Percentiles rank a stretch among this genome's conserved stretches.
Conservation (phyloP, 768 basidiomycete species). For the Rubroboletus satanas region DNA sequence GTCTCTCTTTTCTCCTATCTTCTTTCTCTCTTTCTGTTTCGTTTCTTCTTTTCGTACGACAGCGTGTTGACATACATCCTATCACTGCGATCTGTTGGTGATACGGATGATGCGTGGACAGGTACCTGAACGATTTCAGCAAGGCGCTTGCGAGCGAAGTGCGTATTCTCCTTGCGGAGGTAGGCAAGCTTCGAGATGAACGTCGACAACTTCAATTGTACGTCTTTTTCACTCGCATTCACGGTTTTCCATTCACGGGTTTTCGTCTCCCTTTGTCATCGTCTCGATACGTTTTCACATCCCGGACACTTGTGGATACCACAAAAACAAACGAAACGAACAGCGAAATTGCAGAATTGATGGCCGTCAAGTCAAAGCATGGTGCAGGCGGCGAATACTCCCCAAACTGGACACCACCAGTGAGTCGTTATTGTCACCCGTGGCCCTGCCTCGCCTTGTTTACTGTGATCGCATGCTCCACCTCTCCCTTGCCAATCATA, state of each 20-base stretch:
- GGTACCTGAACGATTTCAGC: slow-evolving; percentile 59
- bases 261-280: not conserved
- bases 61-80: slow-evolving; percentile 5
- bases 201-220: slow-evolving; percentile 55
- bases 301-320: not conserved
- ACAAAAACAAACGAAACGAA: not conserved
- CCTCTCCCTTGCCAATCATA: not conserved
- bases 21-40: not conserved
- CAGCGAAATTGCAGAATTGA: slow-evolving; percentile 82
- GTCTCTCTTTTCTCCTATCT: not conserved
- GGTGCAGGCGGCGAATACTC: slow-evolving; percentile 75
- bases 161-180: slow-evolving; percentile 57
- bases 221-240: slow-evolving; percentile 16
- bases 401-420: slow-evolving; percentile 68
- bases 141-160: slow-evolving; percentile 60
- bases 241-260: not conserved
- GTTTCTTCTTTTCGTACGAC: not conserved
- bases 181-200: slow-evolving; percentile 58
- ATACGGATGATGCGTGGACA: slow-evolving; percentile 11
- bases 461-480: not conserved
- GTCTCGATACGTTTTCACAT: not conserved
- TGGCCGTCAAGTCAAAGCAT: slow-evolving; percentile 80
- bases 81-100: not conserved
- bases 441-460: not conserved
- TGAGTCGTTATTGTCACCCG: slow-evolving; percentile 24